Base-by-base conservation (phyloP, 257 asterid species). In the Solanum piurae region DNA sequence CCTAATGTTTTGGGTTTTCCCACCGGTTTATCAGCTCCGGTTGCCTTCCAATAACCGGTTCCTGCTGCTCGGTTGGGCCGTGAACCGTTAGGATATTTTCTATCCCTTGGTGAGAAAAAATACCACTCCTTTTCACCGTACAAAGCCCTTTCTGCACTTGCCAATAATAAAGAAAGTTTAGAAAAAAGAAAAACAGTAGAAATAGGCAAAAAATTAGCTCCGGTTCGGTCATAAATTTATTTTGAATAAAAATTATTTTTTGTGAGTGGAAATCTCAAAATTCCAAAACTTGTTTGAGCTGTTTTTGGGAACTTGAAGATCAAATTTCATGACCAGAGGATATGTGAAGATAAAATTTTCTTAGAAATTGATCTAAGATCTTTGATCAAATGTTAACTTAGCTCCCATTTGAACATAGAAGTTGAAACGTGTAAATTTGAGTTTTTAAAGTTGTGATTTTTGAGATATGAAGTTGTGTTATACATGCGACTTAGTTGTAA, bases 81-180 rank as follows among this genome's bases (percentile, higher is more conserved):
- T 5, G 95, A 94, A 77, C 98, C 95, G 90, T 94, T 94, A 0
- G 98, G 98, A 36, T 94, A 94, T 88, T 94, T 94, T 29, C 98
- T 89, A 75, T 92, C 98, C 46, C 98, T 92, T 5, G 98, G 96
- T 13, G 98, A 92, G 42, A 94, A 94, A 34, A 94, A 94, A 80
- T 94, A 94, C 95, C 97, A 94, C 64, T 94, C 97, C 4, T 94
- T 94, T 66, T 94, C 98, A 29, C 98, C 96, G 49, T 93, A 93
- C 85, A 89, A 84, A 27, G 98, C 92, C 96, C 86, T 88, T 12
- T 68, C 97, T 93, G 89, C 86, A 29, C 1, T 69, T 31, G 4
- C 38, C 75, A 68, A 29, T 20, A 69, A 69, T 5, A 12, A 6
- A 29, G 2, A 29, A 69, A 29, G 23, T 12, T 69, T 3, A 29